A percentile compares a stretch with the other conserved stretches of the same genome.
Evolutionary conservation across 2,329 filamentous ascomycete species (phyloP).

Genomic region (Lasiodiplodia sp.): DNA sequence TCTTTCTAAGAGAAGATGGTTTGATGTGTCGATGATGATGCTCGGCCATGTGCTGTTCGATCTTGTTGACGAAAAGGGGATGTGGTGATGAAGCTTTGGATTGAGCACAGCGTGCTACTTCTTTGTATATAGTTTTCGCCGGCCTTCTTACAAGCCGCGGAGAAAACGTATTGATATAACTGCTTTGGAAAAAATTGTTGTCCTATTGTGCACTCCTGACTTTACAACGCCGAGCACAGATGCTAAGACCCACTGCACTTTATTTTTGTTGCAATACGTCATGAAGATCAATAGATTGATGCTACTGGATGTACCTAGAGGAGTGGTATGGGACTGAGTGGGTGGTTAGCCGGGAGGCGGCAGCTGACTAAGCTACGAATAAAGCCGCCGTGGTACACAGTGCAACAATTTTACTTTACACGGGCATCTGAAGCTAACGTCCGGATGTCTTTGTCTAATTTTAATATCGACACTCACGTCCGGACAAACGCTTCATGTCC

Average conservation of each 20-base stretch:
- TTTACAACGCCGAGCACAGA: not conserved
- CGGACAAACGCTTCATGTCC: not conserved
- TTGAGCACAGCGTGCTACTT: constrained; percentile 4
- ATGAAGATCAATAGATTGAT: too few relatives aligned
- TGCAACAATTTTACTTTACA: not conserved
- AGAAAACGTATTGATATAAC: not conserved
- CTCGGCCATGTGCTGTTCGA: not conserved
- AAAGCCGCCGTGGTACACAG: too few relatives aligned
- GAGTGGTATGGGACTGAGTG: too few relatives aligned
- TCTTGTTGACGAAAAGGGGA: not conserved
- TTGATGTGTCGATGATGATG: not conserved
- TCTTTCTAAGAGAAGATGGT: constrained; percentile 37
- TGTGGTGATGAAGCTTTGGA: not conserved
- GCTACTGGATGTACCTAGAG: too few relatives aligned
- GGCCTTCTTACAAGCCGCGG: not conserved
- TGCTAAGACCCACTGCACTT: not conserved
- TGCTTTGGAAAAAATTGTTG: not conserved
- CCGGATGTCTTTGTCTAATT: not conserved
- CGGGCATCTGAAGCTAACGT: not conserved
- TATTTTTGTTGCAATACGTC: too few relatives aligned
- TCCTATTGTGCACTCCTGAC: not conserved
- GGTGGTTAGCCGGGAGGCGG: too few relatives aligned
- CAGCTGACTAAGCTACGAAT: too few relatives aligned
- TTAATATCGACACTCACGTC: not conserved
- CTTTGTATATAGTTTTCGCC: constrained; percentile 22